Base-by-base conservation (phyloP, 2,329 filamentous ascomycete species). In the Hortaea werneckii region DNA sequence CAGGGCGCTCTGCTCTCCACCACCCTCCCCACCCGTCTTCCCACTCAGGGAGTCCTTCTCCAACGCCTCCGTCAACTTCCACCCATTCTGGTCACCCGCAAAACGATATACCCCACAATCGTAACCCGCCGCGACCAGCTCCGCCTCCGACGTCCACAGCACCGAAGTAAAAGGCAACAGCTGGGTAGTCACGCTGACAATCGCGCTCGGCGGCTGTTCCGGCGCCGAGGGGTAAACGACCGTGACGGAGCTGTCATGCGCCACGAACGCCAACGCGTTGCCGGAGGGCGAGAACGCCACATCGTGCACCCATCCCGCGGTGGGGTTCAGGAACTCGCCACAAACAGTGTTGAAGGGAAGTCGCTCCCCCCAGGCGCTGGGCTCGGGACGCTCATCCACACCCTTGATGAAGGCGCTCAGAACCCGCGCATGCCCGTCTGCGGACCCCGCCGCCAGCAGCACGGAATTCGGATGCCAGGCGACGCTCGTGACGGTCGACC, bases 391-490 rank as follows among this genome's bases (percentile, higher is more conserved):
- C 55, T 79, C 76, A 66, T 98, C 92, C 45, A 94, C 80, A 43
- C 89, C 89, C 72, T 98, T 98, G 75, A 98, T 86, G 70, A 95
- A 98, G 61, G 83, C 85, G 6, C 87, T 95, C 63, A 98, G 87
- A 46, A 98, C 92, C 52, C 92, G 78, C 3, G 92, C 90, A 63
- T 98, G 92, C 34, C 90, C 92, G 67, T 98, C 92, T 32, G 92
- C 95, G n/a, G 87, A 94, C 34, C 92, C 92, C 38, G 92, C 88
- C 11, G 90, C 92, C 26, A 98, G 76, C 29, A 98, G 78, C 11
- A 98, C 92, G 7, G 86, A 94, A 75, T 98, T 98, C 32, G 92
- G 92, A 68, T 98, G 92, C 92, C 92, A 98, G 47, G 84, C 83
- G 39, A 98, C 80, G 11, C 85, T 88, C 46, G 92, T 96, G 59